Evolutionary conservation across 2,329 filamentous ascomycete species (phyloP), one percentile per base, ranked within the genome.

Genomic region (Arthroderma uncinatum): DNA sequence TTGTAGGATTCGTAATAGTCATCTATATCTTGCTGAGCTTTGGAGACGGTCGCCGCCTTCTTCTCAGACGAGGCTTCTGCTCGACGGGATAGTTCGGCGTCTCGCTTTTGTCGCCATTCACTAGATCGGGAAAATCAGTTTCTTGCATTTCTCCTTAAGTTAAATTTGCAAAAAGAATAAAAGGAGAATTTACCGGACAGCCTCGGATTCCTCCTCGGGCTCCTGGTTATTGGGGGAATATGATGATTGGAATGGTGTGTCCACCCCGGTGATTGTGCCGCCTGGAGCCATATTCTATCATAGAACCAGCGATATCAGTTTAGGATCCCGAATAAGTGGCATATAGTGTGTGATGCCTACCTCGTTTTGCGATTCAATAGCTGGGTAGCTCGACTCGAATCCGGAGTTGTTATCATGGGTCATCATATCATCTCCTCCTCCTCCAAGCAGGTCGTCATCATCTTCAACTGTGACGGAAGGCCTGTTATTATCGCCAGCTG

Each of bases 1-100:
- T 97, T 97, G 79, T 98, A 98, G 75, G 95, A 96, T 70, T 96
- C 91, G 79, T 98, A 98, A 76, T 97, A 98, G 71, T 96, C 93
- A 71, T 98, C 93, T 62, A 98, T 95, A 72, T 94, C 93, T 70
- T 91, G 82, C 69, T 90, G 89, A 9, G 93, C 93, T 65, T 93
- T 89, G 71, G 89, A 84, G 69, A 96, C 77, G 1, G 90, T 96
- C 71, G 92, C 85, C 61, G 83, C 82, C 71, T 93, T 93, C 75
- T 91, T 89, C 63, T 83, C 79, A 42, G 84, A 82, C 56, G 92
- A 92, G 63, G 92, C 83, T 72, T 95, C 85, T 62, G 89, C 85
- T 66, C 92, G 88, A 73, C 91, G 90, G 65, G 85, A 79, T 63
- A 94, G 86, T 68, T 85, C 83, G 39, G 86, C 83, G 67, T 95